Percentiles rank a stretch among this genome's conserved stretches.
These are phyloP conservation scores for Cucurbita argyrosperma DNA, from an alignment of 306 rosid species.

Conservation along the genomic window DNA sequence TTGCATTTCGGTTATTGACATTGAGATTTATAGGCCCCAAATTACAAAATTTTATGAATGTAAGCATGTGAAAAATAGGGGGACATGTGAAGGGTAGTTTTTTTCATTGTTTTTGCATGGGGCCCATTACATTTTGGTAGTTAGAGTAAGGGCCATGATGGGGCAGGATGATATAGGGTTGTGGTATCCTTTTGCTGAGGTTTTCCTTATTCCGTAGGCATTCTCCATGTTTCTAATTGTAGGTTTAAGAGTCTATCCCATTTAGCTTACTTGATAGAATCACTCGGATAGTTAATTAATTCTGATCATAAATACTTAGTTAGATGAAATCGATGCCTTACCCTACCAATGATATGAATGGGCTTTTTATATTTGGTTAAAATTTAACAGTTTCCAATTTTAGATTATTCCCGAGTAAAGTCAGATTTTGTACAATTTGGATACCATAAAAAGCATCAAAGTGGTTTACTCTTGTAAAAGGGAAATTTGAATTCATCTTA, in stretches of 20 bases:
- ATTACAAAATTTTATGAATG: neutral
- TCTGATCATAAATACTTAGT: neutral
- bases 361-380: neutral
- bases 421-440: neutral
- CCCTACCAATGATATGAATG: neutral
- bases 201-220: neutral
- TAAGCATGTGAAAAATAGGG: too few relatives aligned
- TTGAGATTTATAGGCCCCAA: neutral
- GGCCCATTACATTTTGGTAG: neutral
- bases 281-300: neutral
- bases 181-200: too few relatives aligned
- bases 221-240: neutral
- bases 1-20: neutral
- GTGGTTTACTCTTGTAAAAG: neutral
- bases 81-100: too few relatives aligned
- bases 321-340: neutral
- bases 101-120: too few relatives aligned
- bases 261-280: neutral
- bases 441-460: neutral
- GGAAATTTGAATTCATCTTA: neutral
- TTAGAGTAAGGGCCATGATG: neutral
- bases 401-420: neutral
- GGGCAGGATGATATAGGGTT: neutral
- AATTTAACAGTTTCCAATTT: neutral
- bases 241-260: neutral